Percentiles rank a stretch among this genome's conserved stretches.
phyloP scores from a whole-genome alignment of 2,329 filamentous ascomycete species.

The Coleophoma cylindrospora region DNA sequence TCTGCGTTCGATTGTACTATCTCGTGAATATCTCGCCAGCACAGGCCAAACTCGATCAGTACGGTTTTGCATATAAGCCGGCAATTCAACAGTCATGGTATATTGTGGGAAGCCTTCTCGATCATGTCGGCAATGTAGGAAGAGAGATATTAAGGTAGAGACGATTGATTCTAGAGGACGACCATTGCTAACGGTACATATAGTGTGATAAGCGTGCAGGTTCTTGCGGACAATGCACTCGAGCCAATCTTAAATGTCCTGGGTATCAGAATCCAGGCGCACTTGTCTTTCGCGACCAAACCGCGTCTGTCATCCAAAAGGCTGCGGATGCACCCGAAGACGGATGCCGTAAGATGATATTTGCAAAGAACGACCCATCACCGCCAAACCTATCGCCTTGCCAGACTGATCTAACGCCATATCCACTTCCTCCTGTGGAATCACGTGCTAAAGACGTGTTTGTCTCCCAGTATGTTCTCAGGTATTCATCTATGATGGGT shows the following conservation, averaged over 20 bases:
- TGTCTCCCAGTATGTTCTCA: conserved; percentile 6
- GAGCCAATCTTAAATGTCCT: conserved; percentile 7
- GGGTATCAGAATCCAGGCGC: conserved; percentile 10
- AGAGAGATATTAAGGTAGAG: conserved; percentile 10
- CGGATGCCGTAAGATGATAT: not conserved
- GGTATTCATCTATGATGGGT: conserved; percentile 4
- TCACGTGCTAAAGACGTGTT: conserved; percentile 6
- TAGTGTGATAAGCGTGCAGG: conserved; percentile 11
- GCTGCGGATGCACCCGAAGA: not conserved
- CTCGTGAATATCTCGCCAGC: not conserved
- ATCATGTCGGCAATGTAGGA: conserved; percentile 13
- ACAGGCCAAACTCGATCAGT: no score
- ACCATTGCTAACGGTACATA: not conserved
- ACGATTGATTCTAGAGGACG: not conserved
- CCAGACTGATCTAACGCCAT: no score
- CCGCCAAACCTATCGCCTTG: no score
- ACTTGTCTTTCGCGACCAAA: conserved; percentile 12
- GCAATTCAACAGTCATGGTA: conserved; percentile 4
- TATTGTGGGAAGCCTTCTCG: conserved; percentile 13
- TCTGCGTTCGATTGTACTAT: no score
- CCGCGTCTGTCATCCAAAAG: conserved; percentile 2
- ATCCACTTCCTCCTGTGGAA: not conserved
- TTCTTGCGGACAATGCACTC: conserved; percentile 8
- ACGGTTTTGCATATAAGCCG: not conserved
- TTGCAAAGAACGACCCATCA: not conserved